These are phyloP conservation scores for Leptographium lundbergii DNA, from an alignment of 2,329 filamentous ascomycete genomes.

Conservation along the genomic window DNA sequence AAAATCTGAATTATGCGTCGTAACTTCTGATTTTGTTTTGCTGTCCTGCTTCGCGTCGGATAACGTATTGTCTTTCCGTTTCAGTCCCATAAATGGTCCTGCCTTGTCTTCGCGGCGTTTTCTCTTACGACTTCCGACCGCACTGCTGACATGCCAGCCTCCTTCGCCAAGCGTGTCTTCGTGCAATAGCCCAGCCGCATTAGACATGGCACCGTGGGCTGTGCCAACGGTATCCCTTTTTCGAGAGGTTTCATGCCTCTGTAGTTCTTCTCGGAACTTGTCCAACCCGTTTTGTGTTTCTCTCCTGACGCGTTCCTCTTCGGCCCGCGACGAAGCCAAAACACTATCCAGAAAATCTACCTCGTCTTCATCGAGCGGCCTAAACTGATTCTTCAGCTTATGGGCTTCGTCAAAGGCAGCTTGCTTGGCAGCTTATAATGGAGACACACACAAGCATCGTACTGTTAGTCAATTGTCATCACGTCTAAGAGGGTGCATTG, in stretches of 20 bases:
- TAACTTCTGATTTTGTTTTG: slow-evolving; percentile 13
- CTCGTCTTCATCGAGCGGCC: slow-evolving; percentile 66
- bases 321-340: slow-evolving; percentile 31
- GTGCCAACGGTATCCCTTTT: slow-evolving; percentile 1
- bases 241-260: slow-evolving; percentile 7
- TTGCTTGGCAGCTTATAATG: slow-evolving; percentile 55
- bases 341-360: slow-evolving; percentile 59
- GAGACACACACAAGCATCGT: neutral
- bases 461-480: neutral
- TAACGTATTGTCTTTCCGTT: slow-evolving; percentile 7
- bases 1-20: neutral
- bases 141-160: slow-evolving; percentile 5
- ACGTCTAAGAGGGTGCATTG: no score
- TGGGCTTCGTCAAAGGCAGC: slow-evolving; percentile 67
- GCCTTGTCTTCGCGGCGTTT: slow-evolving; percentile 9
- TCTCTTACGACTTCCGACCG: slow-evolving; percentile 8
- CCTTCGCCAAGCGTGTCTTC: slow-evolving; percentile 12
- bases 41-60: slow-evolving; percentile 15
- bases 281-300: slow-evolving; percentile 46
- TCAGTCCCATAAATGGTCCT: slow-evolving; percentile 10
- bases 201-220: neutral
- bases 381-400: slow-evolving; percentile 63
- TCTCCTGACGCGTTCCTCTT: slow-evolving; percentile 39
- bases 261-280: slow-evolving; percentile 41
- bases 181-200: slow-evolving; percentile 2